These are phyloP conservation scores for Trichaptum fuscoviolaceum DNA, from an alignment of 768 basidiomycete genomes.

Conservation along the genomic window DNA sequence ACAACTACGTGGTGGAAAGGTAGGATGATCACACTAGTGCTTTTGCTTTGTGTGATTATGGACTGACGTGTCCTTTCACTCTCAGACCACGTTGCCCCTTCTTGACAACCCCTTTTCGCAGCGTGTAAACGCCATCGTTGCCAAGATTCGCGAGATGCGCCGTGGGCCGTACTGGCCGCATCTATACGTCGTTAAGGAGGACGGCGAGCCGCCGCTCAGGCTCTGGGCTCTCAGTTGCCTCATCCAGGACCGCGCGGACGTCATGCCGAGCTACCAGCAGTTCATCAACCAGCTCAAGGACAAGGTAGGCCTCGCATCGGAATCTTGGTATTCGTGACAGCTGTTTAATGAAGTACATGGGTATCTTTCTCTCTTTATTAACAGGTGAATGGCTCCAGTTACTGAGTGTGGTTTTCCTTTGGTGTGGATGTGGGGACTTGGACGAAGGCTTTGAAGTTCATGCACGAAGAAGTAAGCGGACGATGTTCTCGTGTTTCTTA, in stretches of 20 bases:
- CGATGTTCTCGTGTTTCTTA: background rate
- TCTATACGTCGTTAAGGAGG: conserved; percentile 95
- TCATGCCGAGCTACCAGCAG: conserved; percentile 93
- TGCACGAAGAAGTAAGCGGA: background rate
- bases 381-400: conserved; percentile 19
- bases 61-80: conserved; percentile 4
- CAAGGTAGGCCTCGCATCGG: conserved; percentile 47
- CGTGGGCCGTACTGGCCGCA: conserved; percentile 91
- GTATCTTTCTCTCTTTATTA: conserved; percentile 5
- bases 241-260: conserved; percentile 94
- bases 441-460: background rate
- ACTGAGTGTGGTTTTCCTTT: conserved; percentile 9
- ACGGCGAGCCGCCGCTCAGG: conserved; percentile 90
- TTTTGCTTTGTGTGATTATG: conserved; percentile 4
- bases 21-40: conserved; percentile 24
- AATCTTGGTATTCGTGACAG: background rate
- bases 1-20: conserved; percentile 91
- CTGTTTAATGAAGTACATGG: conserved; percentile 1
- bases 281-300: conserved; percentile 88
- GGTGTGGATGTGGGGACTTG: background rate
- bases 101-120: conserved; percentile 96
- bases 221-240: conserved; percentile 94
- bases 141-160: conserved; percentile 92
- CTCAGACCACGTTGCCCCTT: conserved; percentile 77
- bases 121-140: conserved; percentile 87